A percentile compares a stretch with the other conserved stretches of the same genome.
These are phyloP conservation scores for Luzula sylvatica DNA, from an alignment of 176 grass and related monocot species.

Conservation along the genomic window DNA sequence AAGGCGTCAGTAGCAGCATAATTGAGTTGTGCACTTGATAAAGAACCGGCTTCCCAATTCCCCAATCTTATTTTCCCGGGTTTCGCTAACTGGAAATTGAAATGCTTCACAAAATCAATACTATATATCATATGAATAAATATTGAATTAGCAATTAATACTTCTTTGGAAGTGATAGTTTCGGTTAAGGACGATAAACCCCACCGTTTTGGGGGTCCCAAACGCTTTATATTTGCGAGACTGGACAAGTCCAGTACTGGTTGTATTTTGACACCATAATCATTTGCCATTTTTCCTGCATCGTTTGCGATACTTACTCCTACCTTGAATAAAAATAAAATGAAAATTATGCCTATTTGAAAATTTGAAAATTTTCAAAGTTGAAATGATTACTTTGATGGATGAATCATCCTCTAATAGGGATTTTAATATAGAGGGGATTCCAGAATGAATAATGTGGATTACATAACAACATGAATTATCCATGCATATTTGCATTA, in stretches of 20 bases:
- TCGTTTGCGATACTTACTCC: slow-evolving; percentile 75
- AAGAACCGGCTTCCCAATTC: slow-evolving; percentile 74
- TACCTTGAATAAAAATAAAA: slow-evolving; percentile 38
- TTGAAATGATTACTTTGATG: slow-evolving; percentile 46
- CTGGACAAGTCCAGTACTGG: slow-evolving; percentile 69
- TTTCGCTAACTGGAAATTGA: slow-evolving; percentile 53
- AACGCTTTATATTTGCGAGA: slow-evolving; percentile 65
- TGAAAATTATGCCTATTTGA: background rate
- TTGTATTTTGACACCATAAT: slow-evolving; percentile 57
- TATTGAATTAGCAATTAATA: slow-evolving; percentile 22
- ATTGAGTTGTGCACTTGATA: slow-evolving; percentile 57
- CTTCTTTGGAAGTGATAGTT: slow-evolving; percentile 72
- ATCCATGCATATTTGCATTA: slow-evolving; percentile 91
- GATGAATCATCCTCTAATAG: slow-evolving; percentile 64
- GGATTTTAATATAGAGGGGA: slow-evolving; percentile 50
- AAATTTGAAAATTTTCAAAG: background rate
- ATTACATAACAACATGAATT: slow-evolving; percentile 56
- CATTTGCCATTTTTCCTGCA: slow-evolving; percentile 65
- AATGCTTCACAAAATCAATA: background rate
- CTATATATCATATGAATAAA: slow-evolving; percentile 1
- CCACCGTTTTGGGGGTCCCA: slow-evolving; percentile 49
- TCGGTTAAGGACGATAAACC: slow-evolving; percentile 79
- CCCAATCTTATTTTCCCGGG: slow-evolving; percentile 80
- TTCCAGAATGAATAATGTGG: slow-evolving; percentile 79
- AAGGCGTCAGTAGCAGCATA: slow-evolving; percentile 98